Base-by-base conservation (phyloP, 768 basidiomycete species). In the Phylloporus rhodoxanthus region DNA sequence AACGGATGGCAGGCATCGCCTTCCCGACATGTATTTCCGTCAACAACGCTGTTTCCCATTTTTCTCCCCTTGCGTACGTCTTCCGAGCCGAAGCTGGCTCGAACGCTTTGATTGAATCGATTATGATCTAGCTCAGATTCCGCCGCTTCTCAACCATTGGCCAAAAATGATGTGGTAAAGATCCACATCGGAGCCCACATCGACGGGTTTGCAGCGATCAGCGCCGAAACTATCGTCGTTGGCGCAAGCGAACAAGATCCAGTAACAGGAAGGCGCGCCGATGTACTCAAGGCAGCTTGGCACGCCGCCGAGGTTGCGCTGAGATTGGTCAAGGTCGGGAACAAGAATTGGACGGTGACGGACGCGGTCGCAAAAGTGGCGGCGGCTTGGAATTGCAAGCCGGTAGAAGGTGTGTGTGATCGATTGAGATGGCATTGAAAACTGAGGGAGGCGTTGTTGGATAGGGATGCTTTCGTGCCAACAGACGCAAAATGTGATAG, bases 161-260 rank as follows among this genome's bases (percentile, higher is more conserved):
- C 79, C 23, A 87, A 91, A 55, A 82, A 83, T 52, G 96, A 99
- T 67, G 83, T 99, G 50, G 95, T 98, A 57, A 98, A 97, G 73
- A 72, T 99, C 55, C 91, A 94, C 68, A 77, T 98, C 52, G 96
- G 96, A 40, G 93, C 94, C 17, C 96, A 99, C 64, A 92, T 99
- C 69, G 95, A 98, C 67, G 96, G 96, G 49, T 97, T 89, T 69
- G 93, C 94, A 17, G 83, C 91, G 47, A 84, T 96, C 68, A 82
- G 81, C 64, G 96, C 91, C 29, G 96, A 99, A 70, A 97, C 95
- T 45, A 69, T 98, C 61, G 81, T 96, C 52, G 80, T 97, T 28
- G 90, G 92, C 34, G 85, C 91, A 32, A 82, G 81, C 47, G 70
- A 76, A 20, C 72, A 80, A 48, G 74, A 77, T 50, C 91, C 91